Evolutionary conservation across 495 filamentous ascomycete genomes (phyloP).

Genomic region (Stereocaulon alpinum): DNA sequence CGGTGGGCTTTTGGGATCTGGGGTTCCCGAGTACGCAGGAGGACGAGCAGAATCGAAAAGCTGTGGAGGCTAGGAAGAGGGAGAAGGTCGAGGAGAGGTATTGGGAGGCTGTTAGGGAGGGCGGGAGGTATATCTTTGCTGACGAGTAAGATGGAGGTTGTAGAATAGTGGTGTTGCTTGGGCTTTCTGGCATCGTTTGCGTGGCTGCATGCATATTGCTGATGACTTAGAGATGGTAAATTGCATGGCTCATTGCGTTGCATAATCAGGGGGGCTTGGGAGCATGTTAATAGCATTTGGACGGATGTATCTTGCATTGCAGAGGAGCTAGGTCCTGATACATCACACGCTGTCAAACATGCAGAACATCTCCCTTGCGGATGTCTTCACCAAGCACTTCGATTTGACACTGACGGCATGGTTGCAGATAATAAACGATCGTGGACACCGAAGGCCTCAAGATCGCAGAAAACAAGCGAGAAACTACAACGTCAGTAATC

Average conservation of each 20-base stretch:
- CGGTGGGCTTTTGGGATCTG: slow-evolving; percentile 81
- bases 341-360: too few species aligned
- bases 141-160: slow-evolving; percentile 50
- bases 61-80: slow-evolving; percentile 47
- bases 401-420: too few species aligned
- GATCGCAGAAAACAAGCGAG: too few species aligned
- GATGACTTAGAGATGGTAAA: too few species aligned
- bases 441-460: too few species aligned
- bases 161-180: background rate
- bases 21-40: slow-evolving; percentile 86
- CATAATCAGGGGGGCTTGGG: background rate
- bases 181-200: background rate
- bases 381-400: too few species aligned
- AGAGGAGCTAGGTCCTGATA: too few species aligned
- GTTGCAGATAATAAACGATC: too few species aligned
- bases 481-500: too few species aligned
- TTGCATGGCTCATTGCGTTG: background rate
- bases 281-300: background rate
- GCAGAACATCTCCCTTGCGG: too few species aligned
- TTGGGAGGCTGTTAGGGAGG: slow-evolving; percentile 67
- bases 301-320: background rate
- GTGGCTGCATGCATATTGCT: too few species aligned
- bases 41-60: slow-evolving; percentile 47
- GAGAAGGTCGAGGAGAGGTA: slow-evolving; percentile 61
- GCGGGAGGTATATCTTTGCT: slow-evolving; percentile 66